Conservation (phyloP, 225 moss, liverwort and hornwort genomes). For the Thuidium tamariscinum region DNA sequence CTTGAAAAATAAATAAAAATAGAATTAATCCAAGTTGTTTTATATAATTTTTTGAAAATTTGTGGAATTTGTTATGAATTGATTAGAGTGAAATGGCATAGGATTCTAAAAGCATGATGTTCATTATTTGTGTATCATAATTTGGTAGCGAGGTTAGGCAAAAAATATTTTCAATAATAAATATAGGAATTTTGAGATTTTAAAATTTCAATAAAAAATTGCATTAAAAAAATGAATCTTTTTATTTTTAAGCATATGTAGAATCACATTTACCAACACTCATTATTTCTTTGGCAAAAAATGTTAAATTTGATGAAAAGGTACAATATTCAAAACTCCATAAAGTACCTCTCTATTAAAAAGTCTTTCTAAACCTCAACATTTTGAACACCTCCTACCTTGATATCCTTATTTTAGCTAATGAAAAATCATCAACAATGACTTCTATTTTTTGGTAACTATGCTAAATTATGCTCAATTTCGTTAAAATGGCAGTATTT, state of each 20-base stretch:
- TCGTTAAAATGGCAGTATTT: too few species aligned
- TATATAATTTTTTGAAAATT: not conserved
- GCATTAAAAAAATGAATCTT: not conserved
- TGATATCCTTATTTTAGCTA: not conserved
- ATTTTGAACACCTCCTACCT: not conserved
- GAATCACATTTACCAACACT: not conserved
- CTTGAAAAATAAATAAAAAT: not conserved
- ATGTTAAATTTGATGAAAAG: not conserved
- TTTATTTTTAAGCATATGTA: not conserved
- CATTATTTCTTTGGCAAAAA: accelerated
- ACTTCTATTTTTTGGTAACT: not conserved
- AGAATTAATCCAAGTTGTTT: not conserved
- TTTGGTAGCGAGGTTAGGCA: accelerated
- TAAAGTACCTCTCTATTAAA: accelerated
- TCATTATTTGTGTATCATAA: not conserved
- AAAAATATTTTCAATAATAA: not conserved
- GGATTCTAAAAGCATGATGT: not conserved
- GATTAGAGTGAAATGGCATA: not conserved
- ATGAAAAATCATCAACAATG: not conserved
- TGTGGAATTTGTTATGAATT: not conserved
- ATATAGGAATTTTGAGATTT: not conserved
- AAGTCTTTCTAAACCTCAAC: accelerated
- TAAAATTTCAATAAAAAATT: too few species aligned
- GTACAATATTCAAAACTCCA: not conserved
- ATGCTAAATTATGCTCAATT: not conserved